phyloP scores from a whole-genome alignment of 129 eudicot genomes.

The Centaurea solstitialis region DNA sequence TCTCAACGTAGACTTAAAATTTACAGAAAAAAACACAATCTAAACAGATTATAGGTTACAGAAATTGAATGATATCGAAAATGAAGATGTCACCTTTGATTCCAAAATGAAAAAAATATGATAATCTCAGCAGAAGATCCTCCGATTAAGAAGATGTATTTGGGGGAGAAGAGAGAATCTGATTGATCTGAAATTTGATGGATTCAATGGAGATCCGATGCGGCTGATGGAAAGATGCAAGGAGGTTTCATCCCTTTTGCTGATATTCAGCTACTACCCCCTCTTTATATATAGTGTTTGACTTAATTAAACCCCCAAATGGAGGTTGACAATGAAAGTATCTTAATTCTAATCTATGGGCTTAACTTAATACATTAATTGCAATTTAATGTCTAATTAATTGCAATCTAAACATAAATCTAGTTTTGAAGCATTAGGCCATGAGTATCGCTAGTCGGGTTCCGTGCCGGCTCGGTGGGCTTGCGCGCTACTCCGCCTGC shows the following conservation, averaged over 20 bases:
- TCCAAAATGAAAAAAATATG: neutral
- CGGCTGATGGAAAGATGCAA: constrained; percentile 33
- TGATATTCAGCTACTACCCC: neutral
- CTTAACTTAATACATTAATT: neutral
- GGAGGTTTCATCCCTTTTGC: constrained; percentile 11
- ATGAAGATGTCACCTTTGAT: constrained; percentile 19
- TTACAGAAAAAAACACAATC: neutral
- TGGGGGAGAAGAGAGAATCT: neutral
- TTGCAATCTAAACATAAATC: neutral
- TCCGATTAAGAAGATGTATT: neutral
- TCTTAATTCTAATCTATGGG: neutral
- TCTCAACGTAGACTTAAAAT: neutral
- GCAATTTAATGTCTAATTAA: neutral
- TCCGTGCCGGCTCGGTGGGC: too few species aligned
- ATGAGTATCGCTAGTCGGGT: too few species aligned
- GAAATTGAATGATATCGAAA: neutral
- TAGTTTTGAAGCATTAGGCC: neutral
- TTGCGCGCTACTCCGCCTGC: too few species aligned
- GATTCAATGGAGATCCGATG: constrained; percentile 29
- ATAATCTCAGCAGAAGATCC: constrained; percentile 16
- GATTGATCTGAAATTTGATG: neutral
- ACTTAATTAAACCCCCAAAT: constrained; percentile 29
- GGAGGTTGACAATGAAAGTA: constrained; percentile 25
- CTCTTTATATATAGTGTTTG: constrained; percentile 21
- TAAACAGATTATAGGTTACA: neutral